phyloP scores from a whole-genome alignment of 2,329 filamentous ascomycete species.

The Sporothrix luriei region DNA sequence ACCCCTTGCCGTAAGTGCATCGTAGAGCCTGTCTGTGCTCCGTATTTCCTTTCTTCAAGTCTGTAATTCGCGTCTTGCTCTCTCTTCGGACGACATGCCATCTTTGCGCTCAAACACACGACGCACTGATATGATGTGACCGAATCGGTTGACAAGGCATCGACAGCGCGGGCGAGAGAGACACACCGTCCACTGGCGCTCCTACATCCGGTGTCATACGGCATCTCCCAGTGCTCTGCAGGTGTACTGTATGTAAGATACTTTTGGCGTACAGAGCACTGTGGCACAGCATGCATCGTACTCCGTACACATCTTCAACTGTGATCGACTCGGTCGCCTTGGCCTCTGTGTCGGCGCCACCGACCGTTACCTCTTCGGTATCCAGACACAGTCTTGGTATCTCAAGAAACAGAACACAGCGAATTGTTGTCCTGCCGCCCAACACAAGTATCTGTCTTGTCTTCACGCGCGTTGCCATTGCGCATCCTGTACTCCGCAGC shows the following conservation, averaged over 20 bases:
- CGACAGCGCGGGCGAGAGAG: neutral
- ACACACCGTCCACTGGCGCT: neutral
- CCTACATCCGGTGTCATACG: slow-evolving; percentile 17
- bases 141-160: neutral
- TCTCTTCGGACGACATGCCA: slow-evolving; percentile 15
- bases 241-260: neutral
- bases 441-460: neutral
- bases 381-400: neutral
- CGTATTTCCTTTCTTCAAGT: neutral
- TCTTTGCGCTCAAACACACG: neutral
- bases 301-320: neutral
- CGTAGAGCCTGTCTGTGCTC: neutral
- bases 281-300: neutral
- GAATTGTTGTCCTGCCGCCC: neutral
- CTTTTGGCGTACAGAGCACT: too few species aligned
- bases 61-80: neutral
- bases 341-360: slow-evolving; percentile 7
- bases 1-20: slow-evolving; percentile 22
- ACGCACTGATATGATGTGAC: neutral
- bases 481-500: neutral
- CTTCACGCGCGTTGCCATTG: neutral
- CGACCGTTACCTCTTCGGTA: slow-evolving; percentile 14
- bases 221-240: neutral
- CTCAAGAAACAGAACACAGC: slow-evolving; percentile 9
- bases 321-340: neutral